Evolutionary conservation across 2,329 filamentous ascomycete species (phyloP).

Genomic region (Neodidymelliopsis sp.): DNA sequence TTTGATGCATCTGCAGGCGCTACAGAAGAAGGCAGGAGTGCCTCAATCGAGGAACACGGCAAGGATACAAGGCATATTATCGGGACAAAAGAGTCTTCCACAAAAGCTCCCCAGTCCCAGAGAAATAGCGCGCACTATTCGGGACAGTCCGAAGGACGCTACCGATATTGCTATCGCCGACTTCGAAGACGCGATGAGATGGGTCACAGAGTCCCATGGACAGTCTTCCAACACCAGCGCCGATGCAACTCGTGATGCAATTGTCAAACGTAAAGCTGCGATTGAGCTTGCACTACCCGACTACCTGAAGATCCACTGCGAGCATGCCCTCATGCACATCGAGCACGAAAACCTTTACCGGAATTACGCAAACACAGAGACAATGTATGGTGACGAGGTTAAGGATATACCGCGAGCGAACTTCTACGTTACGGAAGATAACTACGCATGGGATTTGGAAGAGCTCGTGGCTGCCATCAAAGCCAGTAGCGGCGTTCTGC

Average conservation of each 20-base stretch:
- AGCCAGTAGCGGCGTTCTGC: slow-evolving; percentile 40
- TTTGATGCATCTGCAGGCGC: slow-evolving; percentile 34
- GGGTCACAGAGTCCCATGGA: slow-evolving; percentile 27
- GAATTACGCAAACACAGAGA: slow-evolving; percentile 47
- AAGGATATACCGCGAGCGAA: slow-evolving; percentile 44
- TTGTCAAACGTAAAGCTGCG: slow-evolving; percentile 37
- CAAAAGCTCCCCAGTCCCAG: slow-evolving; percentile 29
- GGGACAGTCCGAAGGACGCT: slow-evolving; percentile 29
- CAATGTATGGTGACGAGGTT: slow-evolving; percentile 44
- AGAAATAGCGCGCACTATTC: slow-evolving; percentile 34
- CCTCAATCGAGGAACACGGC: slow-evolving; percentile 26
- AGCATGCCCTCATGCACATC: slow-evolving; percentile 46
- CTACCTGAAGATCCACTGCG: slow-evolving; percentile 33
- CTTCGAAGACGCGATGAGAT: slow-evolving; percentile 35
- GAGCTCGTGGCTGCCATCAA: slow-evolving; percentile 45
- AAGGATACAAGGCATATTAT: slow-evolving; percentile 30
- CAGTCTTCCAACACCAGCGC: slow-evolving; percentile 20
- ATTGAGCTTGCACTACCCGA: slow-evolving; percentile 37
- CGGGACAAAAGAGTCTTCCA: slow-evolving; percentile 13
- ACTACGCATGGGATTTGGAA: slow-evolving; percentile 51
- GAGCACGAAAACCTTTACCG: slow-evolving; percentile 45
- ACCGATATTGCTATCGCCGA: slow-evolving; percentile 31
- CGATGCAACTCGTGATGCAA: slow-evolving; percentile 34
- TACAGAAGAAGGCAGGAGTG: slow-evolving; percentile 36
- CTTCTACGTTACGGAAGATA: slow-evolving; percentile 50